Conservation (phyloP, 179 eudicot genomes). For the Beta corolliflora region DNA sequence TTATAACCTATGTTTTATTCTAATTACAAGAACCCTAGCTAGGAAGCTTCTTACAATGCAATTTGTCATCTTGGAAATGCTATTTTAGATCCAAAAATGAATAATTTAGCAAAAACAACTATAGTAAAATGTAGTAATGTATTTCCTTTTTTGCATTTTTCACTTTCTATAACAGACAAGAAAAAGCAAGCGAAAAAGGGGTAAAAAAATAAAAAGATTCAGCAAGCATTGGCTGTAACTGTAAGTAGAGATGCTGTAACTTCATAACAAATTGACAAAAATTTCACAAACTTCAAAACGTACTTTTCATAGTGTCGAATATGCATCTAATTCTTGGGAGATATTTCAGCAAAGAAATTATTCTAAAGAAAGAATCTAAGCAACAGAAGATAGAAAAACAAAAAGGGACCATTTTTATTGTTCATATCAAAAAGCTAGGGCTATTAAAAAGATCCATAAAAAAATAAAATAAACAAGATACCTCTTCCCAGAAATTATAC, state of each 20-base stretch:
- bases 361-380: slow-evolving; percentile 22
- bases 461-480: not conserved
- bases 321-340: slow-evolving; percentile 27
- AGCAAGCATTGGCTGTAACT: not conserved
- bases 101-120: not conserved
- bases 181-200: not conserved
- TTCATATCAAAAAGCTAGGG: slow-evolving; percentile 15
- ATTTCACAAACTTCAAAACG: not conserved
- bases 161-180: slow-evolving; percentile 5
- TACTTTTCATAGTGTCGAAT: not conserved
- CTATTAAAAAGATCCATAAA: slow-evolving; percentile 12
- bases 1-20: too few relatives aligned
- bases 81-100: not conserved
- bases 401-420: slow-evolving; percentile 18
- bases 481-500: slow-evolving; percentile 18
- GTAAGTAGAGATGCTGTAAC: not conserved
- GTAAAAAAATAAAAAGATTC: not conserved
- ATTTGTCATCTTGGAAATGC: not conserved
- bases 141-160: not conserved
- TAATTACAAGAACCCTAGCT: not conserved
- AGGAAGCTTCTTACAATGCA: not conserved
- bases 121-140: not conserved
- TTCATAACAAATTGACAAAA: not conserved
- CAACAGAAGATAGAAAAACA: slow-evolving; percentile 17
- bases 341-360: slow-evolving; percentile 9